A percentile compares a stretch with the other conserved stretches of the same genome.
Evolutionary conservation across 371 early-diverging fungal genomes (phyloP).

Genomic region (Sporodiniella umbellata): DNA sequence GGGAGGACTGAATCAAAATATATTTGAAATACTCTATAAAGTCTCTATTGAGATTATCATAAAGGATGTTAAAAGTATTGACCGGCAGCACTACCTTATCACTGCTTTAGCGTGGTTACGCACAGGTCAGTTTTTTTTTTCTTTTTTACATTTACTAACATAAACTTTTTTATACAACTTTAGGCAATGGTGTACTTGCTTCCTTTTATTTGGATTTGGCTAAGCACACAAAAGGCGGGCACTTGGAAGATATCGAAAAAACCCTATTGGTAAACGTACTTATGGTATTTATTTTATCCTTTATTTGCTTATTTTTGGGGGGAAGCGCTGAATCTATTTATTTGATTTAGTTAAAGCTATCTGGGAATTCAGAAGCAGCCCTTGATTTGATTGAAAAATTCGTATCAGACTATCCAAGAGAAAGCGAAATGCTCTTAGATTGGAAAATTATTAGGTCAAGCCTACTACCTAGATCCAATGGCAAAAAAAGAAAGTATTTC

Average conservation of each 20-base stretch:
- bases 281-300: too few relatives aligned
- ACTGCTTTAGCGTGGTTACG: conserved; percentile 19
- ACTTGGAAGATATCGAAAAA: conserved; percentile 29
- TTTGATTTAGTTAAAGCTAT: neutral
- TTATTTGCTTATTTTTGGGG: too few relatives aligned
- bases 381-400: conserved; percentile 16
- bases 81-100: conserved; percentile 15
- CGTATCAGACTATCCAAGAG: conserved; percentile 16
- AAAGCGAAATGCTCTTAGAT: conserved; percentile 21
- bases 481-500: conserved; percentile 5
- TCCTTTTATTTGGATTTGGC: conserved; percentile 23
- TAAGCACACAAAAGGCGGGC: conserved; percentile 5
- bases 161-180: neutral
- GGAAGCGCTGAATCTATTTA: too few relatives aligned
- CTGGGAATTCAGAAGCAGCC: conserved; percentile 26
- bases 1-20: conserved; percentile 17
- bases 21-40: conserved; percentile 18
- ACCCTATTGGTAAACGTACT: conserved; percentile 18
- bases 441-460: conserved; percentile 25
- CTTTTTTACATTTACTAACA: neutral
- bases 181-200: conserved; percentile 18
- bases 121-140: conserved; percentile 16
- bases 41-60: conserved; percentile 14
- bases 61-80: conserved; percentile 20
- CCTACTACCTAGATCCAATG: conserved; percentile 1